Evolutionary conservation across 106 monocot genomes (phyloP), one percentile per base, ranked within the genome.

Genomic region (Cymbidium sinense): DNA sequence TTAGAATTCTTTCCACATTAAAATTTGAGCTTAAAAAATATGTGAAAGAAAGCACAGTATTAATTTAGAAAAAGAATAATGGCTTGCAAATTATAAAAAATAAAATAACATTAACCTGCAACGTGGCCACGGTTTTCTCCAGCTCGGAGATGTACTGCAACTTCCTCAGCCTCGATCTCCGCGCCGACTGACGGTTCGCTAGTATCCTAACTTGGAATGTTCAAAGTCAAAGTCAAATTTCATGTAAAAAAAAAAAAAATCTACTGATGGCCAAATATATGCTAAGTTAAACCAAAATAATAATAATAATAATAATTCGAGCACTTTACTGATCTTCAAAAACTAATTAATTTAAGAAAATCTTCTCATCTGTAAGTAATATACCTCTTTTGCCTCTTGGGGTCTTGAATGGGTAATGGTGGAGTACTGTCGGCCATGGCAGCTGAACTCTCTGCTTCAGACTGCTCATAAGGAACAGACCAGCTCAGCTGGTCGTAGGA

Each of bases 91-190:
- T 65, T 65, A 7, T 21, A 3, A 4, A 10, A 25, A n/a, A n/a
- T n/a, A n/a, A n/a, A n/a, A n/a, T n/a, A n/a, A n/a, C n/a, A 28
- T 12, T 1, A 30, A 93, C 93, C 89, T 93, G 86, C 54, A 93
- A 76, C 3, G 80, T 83, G 0, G 90, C 83, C 3, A 93, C 90
- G 76, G 85, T 88, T 29, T 88, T 80, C 76, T 93, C 90, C 17
- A 93, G 85, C 86, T 93, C 93, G 19, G 93, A 85, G 20, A 93
- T 93, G 85, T 93, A 93, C 76, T 93, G 93, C 74, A 93, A 70
- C 76, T 90, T 93, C 79, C 90, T 79, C 78, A 90, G 90, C 25
- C 93, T 70, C 27, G 93, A 93, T 35, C 90, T 75, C 86, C 90
- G 93, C 12, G 93, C 93, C 0, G 93, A 93, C 62, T 90, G 90